Base-by-base conservation (phyloP, 192 early-diverging fungal species). In the Obelidium mucronatum region DNA sequence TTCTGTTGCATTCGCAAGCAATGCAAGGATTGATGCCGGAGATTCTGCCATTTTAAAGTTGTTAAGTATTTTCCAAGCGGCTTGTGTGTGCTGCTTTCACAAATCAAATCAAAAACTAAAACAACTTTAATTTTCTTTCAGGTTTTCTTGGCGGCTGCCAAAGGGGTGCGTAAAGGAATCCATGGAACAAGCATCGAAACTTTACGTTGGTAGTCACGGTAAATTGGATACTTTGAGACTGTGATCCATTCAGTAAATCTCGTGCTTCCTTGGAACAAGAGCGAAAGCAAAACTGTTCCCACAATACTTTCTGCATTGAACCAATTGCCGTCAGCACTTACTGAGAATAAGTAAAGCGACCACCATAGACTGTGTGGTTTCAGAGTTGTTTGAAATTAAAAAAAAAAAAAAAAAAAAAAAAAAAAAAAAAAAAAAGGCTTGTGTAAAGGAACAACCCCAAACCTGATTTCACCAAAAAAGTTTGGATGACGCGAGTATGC, bases 401-500 rank as follows among this genome's bases (percentile, higher is more conserved):
- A n/a, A n/a, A n/a, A n/a, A n/a, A n/a, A n/a, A n/a, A n/a, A n/a
- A n/a, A n/a, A n/a, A n/a, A n/a, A n/a, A n/a, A n/a, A n/a, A n/a
- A n/a, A n/a, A n/a, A n/a, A n/a, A n/a, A n/a, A n/a, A n/a, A n/a
- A n/a, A n/a, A n/a, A n/a, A n/a, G n/a, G n/a, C n/a, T n/a, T n/a
- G n/a, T n/a, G n/a, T n/a, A n/a, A n/a, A n/a, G n/a, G n/a, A n/a
- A n/a, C n/a, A n/a, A n/a, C n/a, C 19, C 19, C 44, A 15, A 6
- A 48, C 67, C n/a, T 63, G 39, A 71, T 52, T 88, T 96, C 96
- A 75, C 89, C 90, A 60, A 93, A 91, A 75, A 93, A 93, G 79
- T 96, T 95, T 40, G 94, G 91, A 70, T 97, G 96, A 26, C 96
- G 85, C 35, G 85, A 88, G 74, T 83, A 93, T 19, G 78, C 63